Percentiles rank a stretch among this genome's conserved stretches.
Evolutionary conservation across 495 filamentous ascomycete genomes (phyloP).

Genomic region (Parathielavia hyrcaniae): DNA sequence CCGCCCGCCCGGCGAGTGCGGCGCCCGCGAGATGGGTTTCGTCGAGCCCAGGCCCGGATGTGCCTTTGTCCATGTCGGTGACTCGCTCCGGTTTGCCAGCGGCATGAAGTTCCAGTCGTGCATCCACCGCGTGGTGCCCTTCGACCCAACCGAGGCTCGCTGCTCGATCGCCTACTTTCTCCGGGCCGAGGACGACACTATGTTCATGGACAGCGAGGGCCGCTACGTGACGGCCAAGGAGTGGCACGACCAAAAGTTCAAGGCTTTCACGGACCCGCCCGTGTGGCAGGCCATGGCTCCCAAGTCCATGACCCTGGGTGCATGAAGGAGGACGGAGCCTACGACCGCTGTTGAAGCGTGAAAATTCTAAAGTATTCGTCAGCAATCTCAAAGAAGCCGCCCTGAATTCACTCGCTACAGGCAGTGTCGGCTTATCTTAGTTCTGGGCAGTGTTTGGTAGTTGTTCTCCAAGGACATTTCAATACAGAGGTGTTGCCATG

Average conservation of each 20-base stretch:
- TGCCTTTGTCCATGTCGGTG: constrained; percentile 54
- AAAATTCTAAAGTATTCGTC: too few relatives aligned
- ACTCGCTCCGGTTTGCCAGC: constrained; percentile 49
- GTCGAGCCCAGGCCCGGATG: constrained; percentile 45
- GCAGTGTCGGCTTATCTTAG: too few relatives aligned
- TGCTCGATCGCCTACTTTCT: constrained; percentile 57
- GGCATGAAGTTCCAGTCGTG: constrained; percentile 47
- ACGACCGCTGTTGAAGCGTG: too few relatives aligned
- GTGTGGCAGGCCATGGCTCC: constrained; percentile 41
- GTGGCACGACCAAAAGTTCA: constrained; percentile 56
- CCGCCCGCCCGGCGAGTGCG: constrained; percentile 39
- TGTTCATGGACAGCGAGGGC: constrained; percentile 48
- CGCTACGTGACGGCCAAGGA: constrained; percentile 43
- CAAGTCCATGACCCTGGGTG: constrained; percentile 41
- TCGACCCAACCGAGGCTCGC: constrained; percentile 44
- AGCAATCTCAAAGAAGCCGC: constrained; percentile 30
- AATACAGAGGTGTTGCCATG: too few relatives aligned
- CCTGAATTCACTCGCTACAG: too few relatives aligned
- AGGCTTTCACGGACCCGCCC: constrained; percentile 46
- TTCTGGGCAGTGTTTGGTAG: too few relatives aligned
- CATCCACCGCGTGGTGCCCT: constrained; percentile 53
- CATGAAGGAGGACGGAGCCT: constrained; percentile 41
- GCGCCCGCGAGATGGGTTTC: constrained; percentile 46
- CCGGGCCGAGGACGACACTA: constrained; percentile 47
- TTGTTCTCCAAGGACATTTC: too few relatives aligned